phyloP scores from a whole-genome alignment of 495 filamentous ascomycete genomes.

The Sordaria brevicollis region DNA sequence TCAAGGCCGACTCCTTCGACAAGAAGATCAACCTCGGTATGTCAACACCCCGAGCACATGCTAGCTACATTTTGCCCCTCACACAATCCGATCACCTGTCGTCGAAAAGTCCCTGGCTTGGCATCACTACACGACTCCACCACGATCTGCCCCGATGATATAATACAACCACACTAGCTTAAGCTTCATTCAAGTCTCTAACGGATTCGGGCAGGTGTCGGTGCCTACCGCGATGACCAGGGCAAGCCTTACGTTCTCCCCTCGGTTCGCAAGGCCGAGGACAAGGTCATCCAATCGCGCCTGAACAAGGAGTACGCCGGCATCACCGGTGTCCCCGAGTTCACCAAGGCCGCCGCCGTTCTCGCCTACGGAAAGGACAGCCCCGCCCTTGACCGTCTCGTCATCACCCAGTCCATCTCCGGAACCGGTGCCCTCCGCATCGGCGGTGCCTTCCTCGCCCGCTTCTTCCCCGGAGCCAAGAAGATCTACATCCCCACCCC shows the following conservation, averaged over 20 bases:
- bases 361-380: conserved; percentile 84
- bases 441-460: conserved; percentile 82
- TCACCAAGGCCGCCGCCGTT: conserved; percentile 82
- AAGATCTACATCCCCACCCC: conserved; percentile 91
- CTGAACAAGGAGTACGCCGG: conserved; percentile 97
- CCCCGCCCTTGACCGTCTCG: conserved; percentile 65
- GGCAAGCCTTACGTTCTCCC: conserved; percentile 97
- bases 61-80: not conserved
- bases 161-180: not conserved
- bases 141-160: not conserved
- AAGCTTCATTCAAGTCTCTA: not conserved
- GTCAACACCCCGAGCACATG: conserved; percentile 16
- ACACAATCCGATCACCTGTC: no score
- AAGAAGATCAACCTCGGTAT: conserved; percentile 96
- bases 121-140: not conserved
- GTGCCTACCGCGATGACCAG: conserved; percentile 83
- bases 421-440: conserved; percentile 93
- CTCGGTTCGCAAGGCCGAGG: conserved; percentile 81
- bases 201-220: conserved; percentile 44
- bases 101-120: no score
- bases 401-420: conserved; percentile 95
- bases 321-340: conserved; percentile 89
- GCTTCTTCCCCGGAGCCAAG: conserved; percentile 83
- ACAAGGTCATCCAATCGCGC: conserved; percentile 64
- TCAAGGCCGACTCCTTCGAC: conserved; percentile 86